Conservation (phyloP, 148 eudicot species). For the Rhododendron kiyosumense region DNA sequence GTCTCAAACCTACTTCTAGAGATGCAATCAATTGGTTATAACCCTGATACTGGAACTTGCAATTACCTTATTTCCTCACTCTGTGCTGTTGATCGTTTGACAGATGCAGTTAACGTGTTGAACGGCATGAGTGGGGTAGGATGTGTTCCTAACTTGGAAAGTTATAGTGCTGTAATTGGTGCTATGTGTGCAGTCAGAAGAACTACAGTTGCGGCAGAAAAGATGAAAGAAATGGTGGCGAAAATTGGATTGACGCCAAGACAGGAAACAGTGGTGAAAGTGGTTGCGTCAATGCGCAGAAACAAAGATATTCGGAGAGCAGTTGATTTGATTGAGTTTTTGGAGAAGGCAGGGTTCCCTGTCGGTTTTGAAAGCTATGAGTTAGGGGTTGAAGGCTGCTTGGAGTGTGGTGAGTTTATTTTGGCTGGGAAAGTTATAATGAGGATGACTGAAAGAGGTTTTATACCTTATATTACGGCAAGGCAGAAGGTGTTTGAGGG, state of each 20-base stretch:
- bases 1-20: conserved; percentile 40
- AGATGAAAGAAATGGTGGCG: conserved; percentile 63
- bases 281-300: conserved; percentile 43
- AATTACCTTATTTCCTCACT: conserved; percentile 73
- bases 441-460: conserved; percentile 64
- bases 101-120: conserved; percentile 60
- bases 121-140: conserved; percentile 51
- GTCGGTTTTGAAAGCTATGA: conserved; percentile 74
- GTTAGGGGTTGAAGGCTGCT: conserved; percentile 65
- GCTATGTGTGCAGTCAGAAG: conserved; percentile 50
- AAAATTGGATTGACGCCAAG: conserved; percentile 51
- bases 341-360: conserved; percentile 38
- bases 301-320: conserved; percentile 62
- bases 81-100: conserved; percentile 60
- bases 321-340: conserved; percentile 58
- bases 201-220: conserved; percentile 27
- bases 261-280: conserved; percentile 47
- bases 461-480: conserved; percentile 62
- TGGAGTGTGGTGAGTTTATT: conserved; percentile 54
- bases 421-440: conserved; percentile 67
- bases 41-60: conserved; percentile 70
- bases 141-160: conserved; percentile 66
- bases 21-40: conserved; percentile 68
- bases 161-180: conserved; percentile 50
- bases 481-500: conserved; percentile 80